phyloP scores from a whole-genome alignment of 495 filamentous ascomycete species.

The Margaritispora aquatica region DNA sequence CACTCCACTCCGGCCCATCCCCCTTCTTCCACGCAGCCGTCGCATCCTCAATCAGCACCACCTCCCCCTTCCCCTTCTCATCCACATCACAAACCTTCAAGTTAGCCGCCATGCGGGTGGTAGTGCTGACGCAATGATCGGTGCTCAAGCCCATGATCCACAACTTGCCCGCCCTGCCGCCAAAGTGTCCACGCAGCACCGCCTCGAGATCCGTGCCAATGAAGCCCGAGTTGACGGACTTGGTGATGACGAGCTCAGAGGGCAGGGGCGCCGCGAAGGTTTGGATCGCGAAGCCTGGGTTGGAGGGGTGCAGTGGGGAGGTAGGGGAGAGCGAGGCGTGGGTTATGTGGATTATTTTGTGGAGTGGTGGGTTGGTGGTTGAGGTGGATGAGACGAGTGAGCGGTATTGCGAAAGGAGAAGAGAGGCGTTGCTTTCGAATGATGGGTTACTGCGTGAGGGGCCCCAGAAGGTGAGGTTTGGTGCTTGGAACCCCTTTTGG shows the following conservation, averaged over 20 bases:
- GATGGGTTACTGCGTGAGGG: slow-evolving; percentile 37
- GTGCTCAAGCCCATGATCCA: slow-evolving; percentile 40
- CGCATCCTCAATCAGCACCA: slow-evolving; percentile 42
- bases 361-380: neutral
- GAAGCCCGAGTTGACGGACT: slow-evolving; percentile 44
- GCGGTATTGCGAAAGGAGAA: slow-evolving; percentile 37
- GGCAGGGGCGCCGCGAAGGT: slow-evolving; percentile 33
- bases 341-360: slow-evolving; percentile 40
- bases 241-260: slow-evolving; percentile 35
- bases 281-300: slow-evolving; percentile 29
- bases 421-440: slow-evolving; percentile 36
- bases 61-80: slow-evolving; percentile 32
- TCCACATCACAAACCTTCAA: slow-evolving; percentile 35
- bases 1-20: slow-evolving; percentile 26
- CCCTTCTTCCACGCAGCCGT: slow-evolving; percentile 40
- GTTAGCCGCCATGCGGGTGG: slow-evolving; percentile 43
- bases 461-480: slow-evolving; percentile 30
- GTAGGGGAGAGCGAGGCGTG: slow-evolving; percentile 33
- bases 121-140: slow-evolving; percentile 47
- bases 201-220: slow-evolving; percentile 41
- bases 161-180: slow-evolving; percentile 30
- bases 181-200: slow-evolving; percentile 28
- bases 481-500: slow-evolving; percentile 42
- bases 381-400: slow-evolving; percentile 12
- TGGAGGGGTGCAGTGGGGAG: slow-evolving; percentile 28